Evolutionary conservation across 768 basidiomycete species (phyloP).

Genomic region (Rhizopogon roseolus): DNA sequence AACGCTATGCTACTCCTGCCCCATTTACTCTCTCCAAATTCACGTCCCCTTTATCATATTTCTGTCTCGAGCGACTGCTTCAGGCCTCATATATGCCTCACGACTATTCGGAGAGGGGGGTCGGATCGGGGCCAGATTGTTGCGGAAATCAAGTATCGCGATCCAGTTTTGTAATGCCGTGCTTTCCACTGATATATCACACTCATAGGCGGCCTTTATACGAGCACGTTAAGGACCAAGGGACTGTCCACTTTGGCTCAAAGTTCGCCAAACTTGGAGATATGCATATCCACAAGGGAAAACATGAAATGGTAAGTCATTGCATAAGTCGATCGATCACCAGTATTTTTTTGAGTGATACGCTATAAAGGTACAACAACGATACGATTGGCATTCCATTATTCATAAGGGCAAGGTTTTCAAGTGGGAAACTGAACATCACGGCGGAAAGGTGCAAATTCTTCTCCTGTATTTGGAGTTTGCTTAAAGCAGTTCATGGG

Average conservation of each 20-base stretch:
- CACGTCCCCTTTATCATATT: conserved; percentile 6
- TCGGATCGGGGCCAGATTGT: neutral
- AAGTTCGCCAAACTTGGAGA: neutral
- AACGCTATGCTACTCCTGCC: conserved; percentile 11
- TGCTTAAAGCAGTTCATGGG: neutral
- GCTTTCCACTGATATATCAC: neutral
- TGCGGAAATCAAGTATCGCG: neutral
- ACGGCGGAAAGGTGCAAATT: neutral
- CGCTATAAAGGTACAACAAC: neutral
- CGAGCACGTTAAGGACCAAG: neutral
- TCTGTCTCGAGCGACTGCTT: conserved; percentile 1
- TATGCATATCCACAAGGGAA: neutral
- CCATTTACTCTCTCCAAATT: neutral
- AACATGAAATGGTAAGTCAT: neutral
- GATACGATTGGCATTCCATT: neutral
- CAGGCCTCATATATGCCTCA: neutral
- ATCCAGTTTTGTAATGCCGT: neutral
- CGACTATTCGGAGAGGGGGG: neutral
- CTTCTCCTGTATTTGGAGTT: neutral
- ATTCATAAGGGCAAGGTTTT: neutral
- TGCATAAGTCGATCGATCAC: neutral
- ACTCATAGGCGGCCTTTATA: neutral
- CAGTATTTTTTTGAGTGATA: neutral
- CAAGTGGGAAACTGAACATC: neutral
- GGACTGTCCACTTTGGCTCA: neutral